Conservation (phyloP, 129 eudicot genomes). For the Flaveria trinervia region DNA sequence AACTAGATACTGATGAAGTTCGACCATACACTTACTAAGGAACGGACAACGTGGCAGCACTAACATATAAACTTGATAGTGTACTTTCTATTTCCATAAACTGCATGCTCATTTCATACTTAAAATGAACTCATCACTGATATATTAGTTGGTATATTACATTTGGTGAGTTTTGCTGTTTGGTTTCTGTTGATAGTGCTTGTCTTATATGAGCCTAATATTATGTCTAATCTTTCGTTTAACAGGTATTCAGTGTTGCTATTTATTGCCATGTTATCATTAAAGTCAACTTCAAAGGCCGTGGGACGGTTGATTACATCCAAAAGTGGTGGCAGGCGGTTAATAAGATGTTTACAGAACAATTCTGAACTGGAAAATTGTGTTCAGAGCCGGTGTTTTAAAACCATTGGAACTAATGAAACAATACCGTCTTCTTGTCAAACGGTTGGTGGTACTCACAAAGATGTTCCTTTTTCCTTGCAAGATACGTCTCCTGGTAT, state of each 20-base stretch:
- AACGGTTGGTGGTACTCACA: conserved; percentile 17
- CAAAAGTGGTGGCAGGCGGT: conserved; percentile 41
- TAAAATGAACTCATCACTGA: background rate
- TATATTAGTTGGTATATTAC: background rate
- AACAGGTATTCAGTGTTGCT: conserved; percentile 20
- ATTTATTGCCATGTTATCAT: conserved; percentile 49
- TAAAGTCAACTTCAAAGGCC: conserved; percentile 53
- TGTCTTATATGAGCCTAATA: background rate
- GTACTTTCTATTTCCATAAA: background rate
- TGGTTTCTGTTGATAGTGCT: background rate
- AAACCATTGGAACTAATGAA: conserved; percentile 43
- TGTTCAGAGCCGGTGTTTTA: conserved; percentile 49
- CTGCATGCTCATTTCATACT: background rate
- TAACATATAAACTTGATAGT: background rate
- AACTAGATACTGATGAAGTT: background rate
- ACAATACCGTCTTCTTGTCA: conserved; percentile 34
- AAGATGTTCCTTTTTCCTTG: conserved; percentile 24
- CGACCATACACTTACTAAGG: background rate
- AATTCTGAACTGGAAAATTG: conserved; percentile 22
- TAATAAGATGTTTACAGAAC: conserved; percentile 28
- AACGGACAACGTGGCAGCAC: background rate
- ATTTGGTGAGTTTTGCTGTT: background rate
- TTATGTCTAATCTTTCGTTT: conserved; percentile 1
- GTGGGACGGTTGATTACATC: conserved; percentile 42
- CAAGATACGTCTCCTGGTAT: conserved; percentile 29